A percentile compares a stretch with the other conserved stretches of the same genome.
These are phyloP conservation scores for Diutina pseudorugosa DNA, from an alignment of 1,139 yeast species.

Conservation along the genomic window DNA sequence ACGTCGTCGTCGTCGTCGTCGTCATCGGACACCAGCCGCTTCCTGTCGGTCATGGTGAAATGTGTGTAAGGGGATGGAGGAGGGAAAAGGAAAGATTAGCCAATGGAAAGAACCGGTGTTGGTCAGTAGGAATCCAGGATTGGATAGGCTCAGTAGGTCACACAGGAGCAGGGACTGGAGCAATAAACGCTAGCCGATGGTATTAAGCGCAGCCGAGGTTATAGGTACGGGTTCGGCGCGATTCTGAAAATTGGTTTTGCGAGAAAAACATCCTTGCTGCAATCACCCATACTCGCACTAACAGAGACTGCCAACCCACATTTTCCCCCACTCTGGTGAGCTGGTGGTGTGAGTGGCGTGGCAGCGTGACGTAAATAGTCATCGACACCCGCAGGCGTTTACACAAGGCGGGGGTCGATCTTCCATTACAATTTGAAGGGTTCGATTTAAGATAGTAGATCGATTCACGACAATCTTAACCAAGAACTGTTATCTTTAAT, in stretches of 20 bases:
- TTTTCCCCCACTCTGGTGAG: neutral
- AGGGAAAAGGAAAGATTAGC: neutral
- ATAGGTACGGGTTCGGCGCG: neutral
- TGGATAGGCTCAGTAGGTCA: neutral
- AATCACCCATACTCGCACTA: neutral
- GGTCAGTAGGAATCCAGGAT: neutral
- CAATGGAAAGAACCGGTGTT: neutral
- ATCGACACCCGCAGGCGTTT: too few relatives aligned
- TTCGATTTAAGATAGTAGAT: too few relatives aligned
- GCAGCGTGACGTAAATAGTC: too few relatives aligned
- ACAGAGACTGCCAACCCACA: too few relatives aligned
- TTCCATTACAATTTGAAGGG: too few relatives aligned
- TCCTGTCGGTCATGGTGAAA: neutral
- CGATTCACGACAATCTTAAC: too few relatives aligned
- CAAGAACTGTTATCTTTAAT: too few relatives aligned
- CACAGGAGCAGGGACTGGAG: neutral
- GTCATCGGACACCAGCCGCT: neutral
- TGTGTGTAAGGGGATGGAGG: neutral
- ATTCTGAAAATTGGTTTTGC: neutral
- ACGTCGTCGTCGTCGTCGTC: slow-evolving; percentile 3
- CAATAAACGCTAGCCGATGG: neutral
- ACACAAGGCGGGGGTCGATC: too few relatives aligned
- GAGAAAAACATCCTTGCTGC: neutral
- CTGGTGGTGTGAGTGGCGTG: too few relatives aligned
- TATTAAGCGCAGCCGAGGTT: neutral